phyloP scores from a whole-genome alignment of 2,329 filamentous ascomycete species.

The Ploettnerulaceae sp. region DNA sequence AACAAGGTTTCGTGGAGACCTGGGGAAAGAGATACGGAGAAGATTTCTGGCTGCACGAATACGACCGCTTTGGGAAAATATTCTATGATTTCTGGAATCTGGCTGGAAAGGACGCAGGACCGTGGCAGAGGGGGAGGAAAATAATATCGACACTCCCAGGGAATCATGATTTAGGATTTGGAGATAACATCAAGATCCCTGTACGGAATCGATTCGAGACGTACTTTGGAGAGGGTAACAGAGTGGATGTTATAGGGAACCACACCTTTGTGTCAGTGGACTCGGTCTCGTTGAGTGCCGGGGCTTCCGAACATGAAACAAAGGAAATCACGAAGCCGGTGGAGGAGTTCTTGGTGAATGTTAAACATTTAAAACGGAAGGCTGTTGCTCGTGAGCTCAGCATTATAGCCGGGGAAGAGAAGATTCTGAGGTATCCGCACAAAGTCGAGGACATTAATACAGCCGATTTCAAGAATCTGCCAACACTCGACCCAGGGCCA shows the following conservation, averaged over 20 bases:
- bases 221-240: conserved; percentile 88
- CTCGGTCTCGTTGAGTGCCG: conserved; percentile 79
- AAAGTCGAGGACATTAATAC: conserved; percentile 48
- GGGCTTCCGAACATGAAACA: conserved; percentile 44
- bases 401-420: conserved; percentile 53
- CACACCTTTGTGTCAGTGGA: conserved; percentile 94
- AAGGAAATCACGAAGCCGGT: conserved; percentile 71
- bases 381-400: conserved; percentile 65
- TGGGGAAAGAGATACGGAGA: conserved; percentile 75
- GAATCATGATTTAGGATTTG: conserved; percentile 94
- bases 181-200: conserved; percentile 71
- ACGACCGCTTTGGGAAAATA: conserved; percentile 76
- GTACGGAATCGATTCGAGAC: conserved; percentile 80
- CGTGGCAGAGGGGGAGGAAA: conserved; percentile 64
- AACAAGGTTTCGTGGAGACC: conserved; percentile 53
- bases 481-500: conserved; percentile 40
- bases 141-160: conserved; percentile 83
- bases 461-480: conserved; percentile 36
- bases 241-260: conserved; percentile 87
- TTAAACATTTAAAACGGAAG: conserved; percentile 60
- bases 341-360: conserved; percentile 67
- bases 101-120: conserved; percentile 48
- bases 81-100: conserved; percentile 69
- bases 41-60: conserved; percentile 82
- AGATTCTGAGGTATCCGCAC: conserved; percentile 53